These are phyloP conservation scores for Sutorius australiensis DNA, from an alignment of 768 basidiomycete genomes.

Conservation along the genomic window DNA sequence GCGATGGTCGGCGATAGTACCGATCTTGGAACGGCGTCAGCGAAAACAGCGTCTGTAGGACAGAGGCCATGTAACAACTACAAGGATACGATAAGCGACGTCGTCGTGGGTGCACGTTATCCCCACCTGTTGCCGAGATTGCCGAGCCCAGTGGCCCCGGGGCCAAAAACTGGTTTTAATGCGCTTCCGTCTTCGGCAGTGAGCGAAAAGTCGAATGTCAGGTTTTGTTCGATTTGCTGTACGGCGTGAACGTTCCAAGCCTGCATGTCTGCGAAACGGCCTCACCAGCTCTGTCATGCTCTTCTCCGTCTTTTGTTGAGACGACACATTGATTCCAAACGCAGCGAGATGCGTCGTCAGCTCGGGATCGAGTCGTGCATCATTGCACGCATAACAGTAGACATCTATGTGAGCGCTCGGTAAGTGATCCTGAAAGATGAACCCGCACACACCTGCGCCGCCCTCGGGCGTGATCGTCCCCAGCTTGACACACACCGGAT, in stretches of 20 bases:
- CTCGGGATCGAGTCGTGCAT: constrained; percentile 74
- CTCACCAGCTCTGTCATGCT: constrained; percentile 91
- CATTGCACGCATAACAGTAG: constrained; percentile 91
- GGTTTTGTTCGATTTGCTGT: constrained; percentile 94
- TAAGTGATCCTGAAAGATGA: background rate
- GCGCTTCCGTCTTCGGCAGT: constrained; percentile 83
- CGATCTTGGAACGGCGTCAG: constrained; percentile 72
- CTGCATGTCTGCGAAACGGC: background rate
- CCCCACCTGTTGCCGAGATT: constrained; percentile 88
- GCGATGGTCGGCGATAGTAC: constrained; percentile 44
- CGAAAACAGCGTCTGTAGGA: constrained; percentile 82
- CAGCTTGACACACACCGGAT: constrained; percentile 85
- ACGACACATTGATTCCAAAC: constrained; percentile 85
- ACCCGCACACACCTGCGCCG: constrained; percentile 59
- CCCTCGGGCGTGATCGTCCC: constrained; percentile 98
- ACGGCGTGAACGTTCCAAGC: background rate
- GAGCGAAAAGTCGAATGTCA: constrained; percentile 91
- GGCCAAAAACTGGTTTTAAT: constrained; percentile 83
- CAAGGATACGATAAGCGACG: background rate
- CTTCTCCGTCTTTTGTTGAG: constrained; percentile 89
- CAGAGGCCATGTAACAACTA: constrained; percentile 97
- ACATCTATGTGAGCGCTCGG: constrained; percentile 51
- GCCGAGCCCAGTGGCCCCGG: constrained; percentile 81
- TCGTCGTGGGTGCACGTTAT: background rate
- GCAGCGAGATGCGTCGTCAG: constrained; percentile 66